These are phyloP conservation scores for Rhodotorula babjevae DNA, from an alignment of 768 basidiomycete genomes.

Conservation along the genomic window DNA sequence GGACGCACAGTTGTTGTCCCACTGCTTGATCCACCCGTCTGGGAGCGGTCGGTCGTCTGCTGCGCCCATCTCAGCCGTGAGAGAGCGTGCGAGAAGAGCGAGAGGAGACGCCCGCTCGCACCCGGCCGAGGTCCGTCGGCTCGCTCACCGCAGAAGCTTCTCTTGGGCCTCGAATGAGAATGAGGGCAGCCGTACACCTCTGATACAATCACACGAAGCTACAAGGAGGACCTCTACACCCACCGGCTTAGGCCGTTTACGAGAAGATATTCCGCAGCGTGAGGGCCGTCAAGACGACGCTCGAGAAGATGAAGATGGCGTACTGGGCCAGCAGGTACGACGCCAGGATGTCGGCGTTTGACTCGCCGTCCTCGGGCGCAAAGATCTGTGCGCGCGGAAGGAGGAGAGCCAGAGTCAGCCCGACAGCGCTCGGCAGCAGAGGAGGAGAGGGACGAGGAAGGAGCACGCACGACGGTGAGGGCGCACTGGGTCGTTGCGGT, in stretches of 20 bases:
- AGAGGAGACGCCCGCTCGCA: too few relatives aligned
- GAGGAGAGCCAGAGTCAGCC: slow-evolving; percentile 48
- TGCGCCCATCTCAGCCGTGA: background rate
- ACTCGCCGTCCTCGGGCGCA: slow-evolving; percentile 53
- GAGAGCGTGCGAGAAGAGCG: too few relatives aligned
- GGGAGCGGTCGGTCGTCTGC: slow-evolving; percentile 12
- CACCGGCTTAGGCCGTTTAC: too few relatives aligned
- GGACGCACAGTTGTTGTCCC: slow-evolving; percentile 12
- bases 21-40: slow-evolving; percentile 25
- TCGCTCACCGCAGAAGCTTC: too few relatives aligned
- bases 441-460: too few relatives aligned
- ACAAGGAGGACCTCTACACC: too few relatives aligned
- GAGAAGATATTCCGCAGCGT: slow-evolving; percentile 49
- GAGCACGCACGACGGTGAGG: background rate
- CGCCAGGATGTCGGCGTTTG: slow-evolving; percentile 2
- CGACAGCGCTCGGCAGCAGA: background rate
- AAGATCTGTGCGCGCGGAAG: background rate
- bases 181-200: too few relatives aligned
- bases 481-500: slow-evolving; percentile 14
- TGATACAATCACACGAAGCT: too few relatives aligned
- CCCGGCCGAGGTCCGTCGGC: too few relatives aligned
- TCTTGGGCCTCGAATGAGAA: too few relatives aligned
- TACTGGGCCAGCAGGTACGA: slow-evolving; percentile 49
- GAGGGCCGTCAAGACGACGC: slow-evolving; percentile 50
- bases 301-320: slow-evolving; percentile 49